Evolutionary conservation across 2,329 filamentous ascomycete species (phyloP), one percentile per base, ranked within the genome.

Genomic region (Fusarium cyanostomum): DNA sequence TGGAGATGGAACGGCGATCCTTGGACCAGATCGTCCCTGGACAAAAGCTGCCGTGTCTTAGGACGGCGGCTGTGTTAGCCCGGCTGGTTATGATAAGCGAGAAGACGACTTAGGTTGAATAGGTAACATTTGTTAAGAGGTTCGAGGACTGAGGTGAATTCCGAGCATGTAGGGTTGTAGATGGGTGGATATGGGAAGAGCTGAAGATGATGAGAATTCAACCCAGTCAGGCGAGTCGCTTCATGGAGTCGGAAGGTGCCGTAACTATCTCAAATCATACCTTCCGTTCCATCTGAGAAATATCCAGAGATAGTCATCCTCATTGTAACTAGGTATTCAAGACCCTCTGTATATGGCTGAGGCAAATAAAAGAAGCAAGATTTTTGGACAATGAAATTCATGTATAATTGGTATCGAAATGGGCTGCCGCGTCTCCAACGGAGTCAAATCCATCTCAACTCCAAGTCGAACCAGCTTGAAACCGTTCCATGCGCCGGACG

Each of bases 401-500:
- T 66, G 39, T 44, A 60, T 57, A 63, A 59, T 63, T 68, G 69
- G 61, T 68, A 71, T 71, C 58, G 69, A 66, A 54, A 52, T 56
- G 62, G 55, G 56, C 42, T 64, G 31, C 52, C 27, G 55, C 56
- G 42, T 64, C 45, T 56, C 55, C 44, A 58, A 66, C 43, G 37
- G 56, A 63, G 57, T 54, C 41, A 43, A 55, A 48, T 67, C 68
- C 68, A 66, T 59, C 58, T 64, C 44, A 61, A 56, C 53, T 69
- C 67, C 67, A 66, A 58, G 53, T 66, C 57, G 66, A 67, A 64
- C 61, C 48, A 56, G 62, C 56, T 58, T 53, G 46, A 50, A 65
- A 60, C 59, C 59, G 43, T 67, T 62, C 60, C 12, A 60, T 69
- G 62, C 69, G 66, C 69, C 69, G 50, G 57, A 71, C 69, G 69